Evolutionary conservation across 2,329 filamentous ascomycete species (phyloP).

Genomic region (Periconia sp.): DNA sequence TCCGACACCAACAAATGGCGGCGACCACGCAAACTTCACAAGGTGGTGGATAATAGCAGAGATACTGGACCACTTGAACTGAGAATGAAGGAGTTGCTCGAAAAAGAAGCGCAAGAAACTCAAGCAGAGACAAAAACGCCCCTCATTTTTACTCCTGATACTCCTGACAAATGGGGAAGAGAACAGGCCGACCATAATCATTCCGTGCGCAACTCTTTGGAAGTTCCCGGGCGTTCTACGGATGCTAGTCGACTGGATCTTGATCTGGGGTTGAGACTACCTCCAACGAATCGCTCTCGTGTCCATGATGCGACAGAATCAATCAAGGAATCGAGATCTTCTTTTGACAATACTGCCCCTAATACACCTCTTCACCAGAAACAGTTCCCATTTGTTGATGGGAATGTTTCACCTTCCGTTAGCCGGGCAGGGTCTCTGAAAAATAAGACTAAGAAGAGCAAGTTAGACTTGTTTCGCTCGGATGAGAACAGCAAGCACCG

Average conservation of each 20-base stretch:
- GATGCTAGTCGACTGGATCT: slow-evolving; percentile 19
- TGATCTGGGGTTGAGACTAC: slow-evolving; percentile 22
- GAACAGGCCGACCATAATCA: slow-evolving; percentile 22
- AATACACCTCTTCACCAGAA: slow-evolving; percentile 37
- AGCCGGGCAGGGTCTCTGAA: slow-evolving; percentile 35
- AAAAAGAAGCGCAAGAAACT: slow-evolving; percentile 44
- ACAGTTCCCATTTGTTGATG: slow-evolving; percentile 36
- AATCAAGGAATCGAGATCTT: slow-evolving; percentile 39
- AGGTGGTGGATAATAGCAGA: slow-evolving; percentile 47
- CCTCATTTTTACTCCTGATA: slow-evolving; percentile 46
- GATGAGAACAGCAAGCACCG: slow-evolving; percentile 39
- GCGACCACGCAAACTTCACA: slow-evolving; percentile 53
- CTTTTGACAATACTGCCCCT: slow-evolving; percentile 43
- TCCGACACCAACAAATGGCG: slow-evolving; percentile 53
- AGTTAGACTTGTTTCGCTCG: slow-evolving; percentile 46
- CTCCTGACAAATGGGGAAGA: slow-evolving; percentile 43
- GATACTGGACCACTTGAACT: slow-evolving; percentile 51
- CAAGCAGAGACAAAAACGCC: slow-evolving; percentile 38
- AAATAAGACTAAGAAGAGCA: slow-evolving; percentile 41
- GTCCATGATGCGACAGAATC: slow-evolving; percentile 19
- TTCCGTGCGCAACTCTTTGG: slow-evolving; percentile 25
- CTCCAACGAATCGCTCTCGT: slow-evolving; percentile 20
- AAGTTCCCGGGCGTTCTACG: slow-evolving; percentile 22
- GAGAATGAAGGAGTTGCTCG: slow-evolving; percentile 48
- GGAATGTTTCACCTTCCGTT: slow-evolving; percentile 39